Conservation (phyloP, 2,329 filamentous ascomycete species). For the Aureobasidium sp. region DNA sequence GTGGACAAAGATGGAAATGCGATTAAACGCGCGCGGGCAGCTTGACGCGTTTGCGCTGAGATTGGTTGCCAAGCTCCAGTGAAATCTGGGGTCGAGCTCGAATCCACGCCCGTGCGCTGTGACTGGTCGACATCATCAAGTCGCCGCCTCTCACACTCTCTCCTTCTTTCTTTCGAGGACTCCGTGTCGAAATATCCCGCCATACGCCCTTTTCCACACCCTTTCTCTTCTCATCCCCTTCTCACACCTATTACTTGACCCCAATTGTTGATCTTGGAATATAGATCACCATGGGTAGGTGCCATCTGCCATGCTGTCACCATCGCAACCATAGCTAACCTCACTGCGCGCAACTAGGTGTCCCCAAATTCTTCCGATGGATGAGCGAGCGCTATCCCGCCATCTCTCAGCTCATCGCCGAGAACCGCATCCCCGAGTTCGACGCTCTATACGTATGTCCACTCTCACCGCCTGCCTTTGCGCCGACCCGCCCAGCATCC, state of each 20-base stretch:
- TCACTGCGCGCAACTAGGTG: constrained; percentile 47
- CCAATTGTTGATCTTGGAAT: constrained; percentile 22
- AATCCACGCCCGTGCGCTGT: neutral
- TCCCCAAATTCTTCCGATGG: constrained; percentile 96
- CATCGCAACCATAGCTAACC: neutral
- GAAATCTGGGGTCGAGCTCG: neutral
- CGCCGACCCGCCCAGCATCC: neutral
- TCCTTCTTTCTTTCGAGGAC: constrained; percentile 29
- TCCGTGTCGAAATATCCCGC: constrained; percentile 31
- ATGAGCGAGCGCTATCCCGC: constrained; percentile 97
- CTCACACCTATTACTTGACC: constrained; percentile 3
- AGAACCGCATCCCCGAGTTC: constrained; percentile 98
- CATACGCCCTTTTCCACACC: constrained; percentile 20
- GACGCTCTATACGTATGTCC: constrained; percentile 78
- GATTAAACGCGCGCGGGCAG: neutral
- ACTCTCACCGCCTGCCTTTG: neutral
- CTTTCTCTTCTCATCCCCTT: constrained; percentile 10
- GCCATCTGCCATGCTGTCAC: neutral
- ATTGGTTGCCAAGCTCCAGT: neutral
- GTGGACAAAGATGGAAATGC: neutral
- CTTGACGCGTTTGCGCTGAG: neutral
- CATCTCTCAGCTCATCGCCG: constrained; percentile 95
- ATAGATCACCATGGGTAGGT: constrained; percentile 31
- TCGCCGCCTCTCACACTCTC: neutral
- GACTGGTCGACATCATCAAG: neutral